A percentile compares a stretch with the other conserved stretches of the same genome.
phyloP scores from a whole-genome alignment of 2,329 filamentous ascomycete genomes.

The Biscogniauxia marginata region DNA sequence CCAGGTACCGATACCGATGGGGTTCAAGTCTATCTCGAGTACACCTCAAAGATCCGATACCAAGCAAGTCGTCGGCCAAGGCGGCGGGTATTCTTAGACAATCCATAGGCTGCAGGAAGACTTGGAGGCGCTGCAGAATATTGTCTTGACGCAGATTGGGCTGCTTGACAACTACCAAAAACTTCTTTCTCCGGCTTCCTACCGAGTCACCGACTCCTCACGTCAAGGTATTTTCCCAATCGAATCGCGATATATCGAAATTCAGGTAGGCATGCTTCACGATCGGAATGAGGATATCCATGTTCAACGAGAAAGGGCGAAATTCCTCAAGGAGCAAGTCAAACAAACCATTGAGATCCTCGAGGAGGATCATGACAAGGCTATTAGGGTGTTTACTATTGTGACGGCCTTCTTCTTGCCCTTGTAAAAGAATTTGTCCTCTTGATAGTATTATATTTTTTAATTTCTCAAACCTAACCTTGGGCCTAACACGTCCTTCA shows the following conservation, averaged over 20 bases:
- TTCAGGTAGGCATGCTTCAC: not conserved
- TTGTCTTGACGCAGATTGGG: not conserved
- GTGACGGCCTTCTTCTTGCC: not conserved
- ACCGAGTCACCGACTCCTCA: not conserved
- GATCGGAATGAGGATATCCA: not conserved
- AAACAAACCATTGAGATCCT: not conserved
- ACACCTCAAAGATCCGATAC: not conserved
- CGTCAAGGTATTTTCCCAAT: too few relatives aligned
- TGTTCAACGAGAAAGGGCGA: not conserved
- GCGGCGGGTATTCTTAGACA: not conserved
- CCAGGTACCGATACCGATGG: not conserved
- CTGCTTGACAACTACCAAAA: not conserved
- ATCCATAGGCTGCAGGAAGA: not conserved
- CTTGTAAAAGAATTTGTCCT: too few relatives aligned
- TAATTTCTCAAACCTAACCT: not conserved
- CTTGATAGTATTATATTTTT: too few relatives aligned
- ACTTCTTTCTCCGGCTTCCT: not conserved
- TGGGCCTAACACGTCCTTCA: not conserved
- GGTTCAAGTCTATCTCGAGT: not conserved
- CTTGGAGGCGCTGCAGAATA: not conserved
- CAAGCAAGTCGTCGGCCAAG: not conserved
- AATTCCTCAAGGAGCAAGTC: not conserved
- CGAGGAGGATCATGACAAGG: not conserved
- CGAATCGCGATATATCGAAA: not conserved
- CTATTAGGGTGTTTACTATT: not conserved